Evolutionary conservation across 1,284 basidiomycete species (phyloP).

Genomic region (Cutaneotrichosporon sp.): DNA sequence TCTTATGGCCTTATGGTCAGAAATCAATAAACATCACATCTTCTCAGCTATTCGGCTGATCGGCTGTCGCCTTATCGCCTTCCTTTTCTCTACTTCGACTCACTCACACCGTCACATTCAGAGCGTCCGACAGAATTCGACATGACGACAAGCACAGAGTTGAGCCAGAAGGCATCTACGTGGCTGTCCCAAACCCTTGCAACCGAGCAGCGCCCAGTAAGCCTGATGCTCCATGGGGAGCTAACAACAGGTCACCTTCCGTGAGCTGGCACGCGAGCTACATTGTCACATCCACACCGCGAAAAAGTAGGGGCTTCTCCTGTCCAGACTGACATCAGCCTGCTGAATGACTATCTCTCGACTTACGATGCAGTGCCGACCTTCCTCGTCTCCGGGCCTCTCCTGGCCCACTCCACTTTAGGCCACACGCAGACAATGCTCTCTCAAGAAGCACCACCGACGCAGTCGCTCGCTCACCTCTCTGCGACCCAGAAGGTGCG

Average conservation of each 20-base stretch:
- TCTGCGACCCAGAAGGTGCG: slow-evolving; percentile 35
- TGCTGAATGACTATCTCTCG: slow-evolving; percentile 30
- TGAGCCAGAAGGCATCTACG: neutral
- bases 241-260: slow-evolving; percentile 38
- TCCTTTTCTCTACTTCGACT: neutral
- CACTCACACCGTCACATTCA: neutral
- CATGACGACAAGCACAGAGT: neutral
- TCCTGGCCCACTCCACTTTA: slow-evolving; percentile 31
- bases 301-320: slow-evolving; percentile 39
- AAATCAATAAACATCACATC: neutral
- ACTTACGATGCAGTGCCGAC: slow-evolving; percentile 32
- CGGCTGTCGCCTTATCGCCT: neutral
- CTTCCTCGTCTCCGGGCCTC: slow-evolving; percentile 44
- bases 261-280: slow-evolving; percentile 41
- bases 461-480: slow-evolving; percentile 35
- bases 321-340: slow-evolving; percentile 17
- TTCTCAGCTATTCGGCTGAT: neutral
- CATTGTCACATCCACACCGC: slow-evolving; percentile 44
- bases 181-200: slow-evolving; percentile 15
- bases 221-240: neutral
- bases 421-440: slow-evolving; percentile 25
- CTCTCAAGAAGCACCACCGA: slow-evolving; percentile 18
- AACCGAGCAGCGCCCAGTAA: slow-evolving; percentile 15
- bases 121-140: neutral
- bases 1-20: neutral